Base-by-base conservation (phyloP, 73 alveolate genomes). In the Uronychia binucleata region DNA sequence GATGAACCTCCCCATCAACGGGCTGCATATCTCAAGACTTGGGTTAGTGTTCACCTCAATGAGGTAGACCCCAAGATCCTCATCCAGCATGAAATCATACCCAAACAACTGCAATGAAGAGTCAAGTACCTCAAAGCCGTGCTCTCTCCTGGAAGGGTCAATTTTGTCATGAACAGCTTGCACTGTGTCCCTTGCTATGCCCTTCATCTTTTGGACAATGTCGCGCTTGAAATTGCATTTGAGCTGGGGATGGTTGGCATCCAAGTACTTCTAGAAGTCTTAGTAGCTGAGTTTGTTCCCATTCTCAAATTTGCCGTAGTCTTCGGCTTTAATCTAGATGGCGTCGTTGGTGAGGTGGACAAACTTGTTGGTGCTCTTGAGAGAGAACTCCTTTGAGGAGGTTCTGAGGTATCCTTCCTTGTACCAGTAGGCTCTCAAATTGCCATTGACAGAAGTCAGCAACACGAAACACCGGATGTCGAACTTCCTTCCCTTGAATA, bases 271-370 rank as follows among this genome's bases (percentile, higher is more conserved):
- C 75, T 92, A 88, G 80, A 92, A 94, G 30, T 94, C 98, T 77
- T 89, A 67, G 78, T 88, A 93, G 29, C 96, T 91, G 32, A 94
- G 93, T 80, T 94, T 95, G 75, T 94, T 94, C 26, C 98, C 95
- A 77, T 89, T 91, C 82, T 94, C 98, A 88, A 74, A 90, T 84
- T 92, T 94, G 28, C 95, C 97, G 86, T 92, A 94, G 82, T 94
- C 94, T 28, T 86, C 94, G 31, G 93, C 89, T 74, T 92, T 88
- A 87, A 91, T 92, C 83, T 94, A 92, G 79, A 94, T 90, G 28
- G 98, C 95, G 83, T 94, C 95, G 86, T 94, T 94, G 11, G 98
- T 94, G 33, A 94, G 84, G 81, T 94, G 98, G 30, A 93, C 91
- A 80, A 88, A 90, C 74, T 94, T 93, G 82, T 90, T 86, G 59